These are phyloP conservation scores for Ananas comosus DNA, from an alignment of 176 grass and related monocot species.

Conservation along the genomic window DNA sequence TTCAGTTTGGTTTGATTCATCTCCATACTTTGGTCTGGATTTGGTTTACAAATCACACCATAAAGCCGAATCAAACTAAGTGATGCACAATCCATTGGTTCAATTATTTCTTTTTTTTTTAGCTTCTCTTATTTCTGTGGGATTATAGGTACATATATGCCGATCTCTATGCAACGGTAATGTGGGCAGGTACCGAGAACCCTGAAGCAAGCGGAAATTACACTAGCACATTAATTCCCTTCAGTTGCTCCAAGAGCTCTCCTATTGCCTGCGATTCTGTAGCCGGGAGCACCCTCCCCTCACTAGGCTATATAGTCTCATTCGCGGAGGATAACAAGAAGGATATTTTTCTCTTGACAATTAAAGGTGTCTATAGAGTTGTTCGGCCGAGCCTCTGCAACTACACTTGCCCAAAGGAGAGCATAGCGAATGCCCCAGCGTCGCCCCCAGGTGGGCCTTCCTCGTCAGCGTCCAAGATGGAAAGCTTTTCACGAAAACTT, in stretches of 20 bases:
- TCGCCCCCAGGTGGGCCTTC: slow-evolving; percentile 9
- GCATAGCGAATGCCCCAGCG: not conserved
- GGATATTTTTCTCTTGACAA: slow-evolving; percentile 65
- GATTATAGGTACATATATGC: slow-evolving; percentile 54
- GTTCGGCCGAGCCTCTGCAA: slow-evolving; percentile 47
- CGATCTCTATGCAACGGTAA: slow-evolving; percentile 56
- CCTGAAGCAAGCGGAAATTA: slow-evolving; percentile 59
- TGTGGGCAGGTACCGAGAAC: slow-evolving; percentile 44
- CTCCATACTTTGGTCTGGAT: too few species aligned
- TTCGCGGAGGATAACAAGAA: slow-evolving; percentile 69
- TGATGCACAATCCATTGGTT: too few species aligned
- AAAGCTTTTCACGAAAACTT: not conserved
- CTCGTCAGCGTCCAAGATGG: slow-evolving; percentile 8
- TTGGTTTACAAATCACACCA: not conserved
- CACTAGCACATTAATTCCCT: slow-evolving; percentile 19
- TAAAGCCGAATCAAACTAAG: too few species aligned
- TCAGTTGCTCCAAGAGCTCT: slow-evolving; percentile 56
- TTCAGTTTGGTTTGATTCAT: too few species aligned
- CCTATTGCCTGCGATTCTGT: slow-evolving; percentile 63
- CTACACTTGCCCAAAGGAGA: slow-evolving; percentile 71
- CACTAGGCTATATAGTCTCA: slow-evolving; percentile 64
- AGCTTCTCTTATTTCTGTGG: slow-evolving; percentile 1
- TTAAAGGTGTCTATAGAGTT: slow-evolving; percentile 80
- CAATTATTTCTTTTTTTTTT: too few species aligned
- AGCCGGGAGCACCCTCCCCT: slow-evolving; percentile 52